Evolutionary conservation across 208 protist species (phyloP).

Genomic region (Leishmania aethiopica): DNA sequence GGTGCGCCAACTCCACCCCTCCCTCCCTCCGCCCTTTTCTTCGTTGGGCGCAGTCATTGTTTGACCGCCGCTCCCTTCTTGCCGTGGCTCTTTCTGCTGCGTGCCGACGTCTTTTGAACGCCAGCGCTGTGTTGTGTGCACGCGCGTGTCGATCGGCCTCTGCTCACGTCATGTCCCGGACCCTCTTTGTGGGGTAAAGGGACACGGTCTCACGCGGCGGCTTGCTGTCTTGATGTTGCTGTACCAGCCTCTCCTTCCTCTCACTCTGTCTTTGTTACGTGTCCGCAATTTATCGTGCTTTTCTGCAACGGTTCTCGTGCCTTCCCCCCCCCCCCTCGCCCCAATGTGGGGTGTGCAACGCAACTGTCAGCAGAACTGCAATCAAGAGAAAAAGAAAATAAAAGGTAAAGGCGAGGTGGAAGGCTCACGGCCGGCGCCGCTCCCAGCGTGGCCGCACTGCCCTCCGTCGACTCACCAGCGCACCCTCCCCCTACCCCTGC

Average conservation of each 20-base stretch:
- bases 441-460: neutral
- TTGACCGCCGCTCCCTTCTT: neutral
- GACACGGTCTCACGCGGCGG: neutral
- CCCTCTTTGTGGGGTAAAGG: neutral
- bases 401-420: neutral
- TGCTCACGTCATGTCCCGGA: neutral
- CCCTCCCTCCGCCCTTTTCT: neutral
- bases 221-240: neutral
- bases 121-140: neutral
- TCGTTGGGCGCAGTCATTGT: neutral
- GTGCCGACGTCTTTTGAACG: neutral
- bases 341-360: neutral
- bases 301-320: neutral
- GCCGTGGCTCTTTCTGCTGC: neutral
- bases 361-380: neutral
- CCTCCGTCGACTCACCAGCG: neutral
- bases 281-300: neutral
- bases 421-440: neutral
- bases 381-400: neutral
- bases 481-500: neutral
- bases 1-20: neutral
- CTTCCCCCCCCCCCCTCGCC: neutral
- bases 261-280: neutral
- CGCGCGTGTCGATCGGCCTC: neutral
- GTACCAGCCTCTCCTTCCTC: neutral